Conservation (phyloP, 148 eudicot genomes). For the Salicornia ramosissima region DNA sequence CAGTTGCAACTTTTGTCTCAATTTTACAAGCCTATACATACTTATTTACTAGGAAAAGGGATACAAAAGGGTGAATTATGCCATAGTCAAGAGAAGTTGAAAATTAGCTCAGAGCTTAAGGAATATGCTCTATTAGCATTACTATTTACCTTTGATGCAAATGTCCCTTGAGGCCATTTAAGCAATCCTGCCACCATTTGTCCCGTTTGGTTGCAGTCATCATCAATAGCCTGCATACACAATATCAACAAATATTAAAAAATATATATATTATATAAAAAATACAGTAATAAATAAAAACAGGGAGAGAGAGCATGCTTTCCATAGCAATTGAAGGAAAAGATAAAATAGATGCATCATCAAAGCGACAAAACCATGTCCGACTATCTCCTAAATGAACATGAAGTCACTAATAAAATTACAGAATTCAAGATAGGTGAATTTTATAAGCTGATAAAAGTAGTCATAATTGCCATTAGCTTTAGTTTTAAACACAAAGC, state of each 20-base stretch:
- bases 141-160: constrained; percentile 97
- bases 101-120: not conserved
- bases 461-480: not conserved
- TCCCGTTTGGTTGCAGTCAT: constrained; percentile 97
- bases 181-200: constrained; percentile 98
- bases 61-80: not conserved
- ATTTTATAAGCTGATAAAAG: not conserved
- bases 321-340: not conserved
- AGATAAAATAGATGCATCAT: not conserved
- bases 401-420: not conserved
- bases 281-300: not conserved
- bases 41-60: not conserved
- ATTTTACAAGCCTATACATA: not conserved
- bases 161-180: constrained; percentile 96
- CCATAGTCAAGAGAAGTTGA: not conserved
- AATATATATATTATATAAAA: not conserved
- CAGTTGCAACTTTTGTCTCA: not conserved
- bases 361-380: not conserved
- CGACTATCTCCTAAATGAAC: not conserved
- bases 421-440: too few species aligned
- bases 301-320: not conserved
- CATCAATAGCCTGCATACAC: constrained; percentile 75
- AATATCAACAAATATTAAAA: not conserved
- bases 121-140: constrained; percentile 7
- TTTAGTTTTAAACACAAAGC: not conserved